Conservation (phyloP, 345 rosid genomes). For the Iberis pinnata region DNA sequence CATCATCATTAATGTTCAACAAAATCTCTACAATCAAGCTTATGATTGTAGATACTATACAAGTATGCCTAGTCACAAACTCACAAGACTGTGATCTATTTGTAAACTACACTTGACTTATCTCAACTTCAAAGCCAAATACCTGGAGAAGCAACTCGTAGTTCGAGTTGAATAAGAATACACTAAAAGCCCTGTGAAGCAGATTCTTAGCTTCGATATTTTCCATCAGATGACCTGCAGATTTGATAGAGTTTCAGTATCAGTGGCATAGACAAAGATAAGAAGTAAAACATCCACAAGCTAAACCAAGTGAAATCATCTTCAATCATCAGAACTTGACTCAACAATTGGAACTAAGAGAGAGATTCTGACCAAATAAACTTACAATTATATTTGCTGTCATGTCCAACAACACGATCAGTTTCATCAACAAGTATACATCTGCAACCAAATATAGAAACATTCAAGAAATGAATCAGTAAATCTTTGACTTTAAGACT, state of each 20-base stretch:
- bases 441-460: slow-evolving; percentile 54
- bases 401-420: slow-evolving; percentile 83
- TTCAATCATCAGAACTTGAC: background rate
- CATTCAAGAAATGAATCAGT: slow-evolving; percentile 1
- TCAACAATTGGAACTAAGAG: background rate
- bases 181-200: slow-evolving; percentile 97
- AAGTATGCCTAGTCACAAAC: background rate
- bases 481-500: background rate
- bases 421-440: slow-evolving; percentile 93
- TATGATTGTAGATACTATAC: slow-evolving; percentile 1
- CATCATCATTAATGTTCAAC: slow-evolving; percentile 3
- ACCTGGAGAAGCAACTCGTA: slow-evolving; percentile 99
- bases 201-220: slow-evolving; percentile 67
- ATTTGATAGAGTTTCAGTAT: slow-evolving; percentile 11
- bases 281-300: background rate
- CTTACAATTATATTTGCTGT: slow-evolving; percentile 86
- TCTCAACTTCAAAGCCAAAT: slow-evolving; percentile 8
- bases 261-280: background rate
- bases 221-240: slow-evolving; percentile 94
- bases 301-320: background rate
- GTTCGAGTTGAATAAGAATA: slow-evolving; percentile 84
- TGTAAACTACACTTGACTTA: background rate
- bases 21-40: background rate
- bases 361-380: background rate
- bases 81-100: background rate